phyloP scores from a whole-genome alignment of 1,284 basidiomycete species.

The Ganoderma boninense region DNA sequence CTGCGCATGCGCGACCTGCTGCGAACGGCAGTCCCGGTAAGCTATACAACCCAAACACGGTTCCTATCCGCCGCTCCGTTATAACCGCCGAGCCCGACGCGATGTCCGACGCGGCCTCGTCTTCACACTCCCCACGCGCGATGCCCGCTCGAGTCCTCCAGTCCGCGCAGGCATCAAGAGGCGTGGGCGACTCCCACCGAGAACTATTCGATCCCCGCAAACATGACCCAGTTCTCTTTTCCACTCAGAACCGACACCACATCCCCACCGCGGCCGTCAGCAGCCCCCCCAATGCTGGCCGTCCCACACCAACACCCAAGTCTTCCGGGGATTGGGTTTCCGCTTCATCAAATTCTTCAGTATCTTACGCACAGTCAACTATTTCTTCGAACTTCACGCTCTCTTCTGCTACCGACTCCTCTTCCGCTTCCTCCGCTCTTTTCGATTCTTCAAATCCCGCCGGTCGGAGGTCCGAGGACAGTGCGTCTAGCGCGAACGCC shows the following conservation, averaged over 20 bases:
- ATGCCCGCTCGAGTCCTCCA: slow-evolving; percentile 38
- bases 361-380: slow-evolving; percentile 69
- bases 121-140: slow-evolving; percentile 56
- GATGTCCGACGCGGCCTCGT: slow-evolving; percentile 62
- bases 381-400: slow-evolving; percentile 79
- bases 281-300: slow-evolving; percentile 40
- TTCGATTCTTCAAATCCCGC: slow-evolving; percentile 50
- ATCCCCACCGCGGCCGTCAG: slow-evolving; percentile 18
- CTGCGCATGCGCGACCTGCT: slow-evolving; percentile 38
- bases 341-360: slow-evolving; percentile 77
- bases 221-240: slow-evolving; percentile 86
- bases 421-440: slow-evolving; percentile 72
- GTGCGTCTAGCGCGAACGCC: slow-evolving; percentile 69
- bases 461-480: slow-evolving; percentile 52
- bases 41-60: slow-evolving; percentile 76
- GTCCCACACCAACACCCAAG: slow-evolving; percentile 60
- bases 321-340: slow-evolving; percentile 74
- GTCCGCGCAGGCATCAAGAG: slow-evolving; percentile 45
- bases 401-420: slow-evolving; percentile 75
- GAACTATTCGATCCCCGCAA: slow-evolving; percentile 86
- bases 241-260: slow-evolving; percentile 62
- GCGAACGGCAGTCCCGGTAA: slow-evolving; percentile 53
- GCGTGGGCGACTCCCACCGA: slow-evolving; percentile 48
- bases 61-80: slow-evolving; percentile 65
- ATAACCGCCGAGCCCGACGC: slow-evolving; percentile 69